A percentile compares a stretch with the other conserved stretches of the same genome.
Conservation (phyloP, 2,329 filamentous ascomycete species). For the Colletotrichum gloeosporioides region DNA sequence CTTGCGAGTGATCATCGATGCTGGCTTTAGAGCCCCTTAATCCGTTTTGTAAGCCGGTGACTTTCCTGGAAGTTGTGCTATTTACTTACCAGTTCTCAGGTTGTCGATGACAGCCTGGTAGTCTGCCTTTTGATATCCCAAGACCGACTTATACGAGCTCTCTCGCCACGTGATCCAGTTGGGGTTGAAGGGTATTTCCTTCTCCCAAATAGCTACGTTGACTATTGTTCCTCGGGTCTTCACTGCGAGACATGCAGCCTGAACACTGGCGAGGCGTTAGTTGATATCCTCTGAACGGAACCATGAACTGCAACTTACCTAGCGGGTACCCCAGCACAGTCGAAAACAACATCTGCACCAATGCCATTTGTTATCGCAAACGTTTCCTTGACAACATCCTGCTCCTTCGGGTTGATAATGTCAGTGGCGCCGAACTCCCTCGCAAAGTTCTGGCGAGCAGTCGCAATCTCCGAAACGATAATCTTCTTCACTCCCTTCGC, state of each 20-base stretch:
- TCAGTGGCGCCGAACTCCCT: slow-evolving; percentile 54
- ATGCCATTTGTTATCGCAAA: slow-evolving; percentile 21
- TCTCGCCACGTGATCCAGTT: slow-evolving; percentile 26
- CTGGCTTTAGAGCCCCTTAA: slow-evolving; percentile 42
- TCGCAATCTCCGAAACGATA: slow-evolving; percentile 62
- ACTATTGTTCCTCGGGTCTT: slow-evolving; percentile 28
- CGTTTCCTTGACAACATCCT: slow-evolving; percentile 22
- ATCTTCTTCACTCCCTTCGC: slow-evolving; percentile 58
- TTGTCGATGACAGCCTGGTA: slow-evolving; percentile 29
- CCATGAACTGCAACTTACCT: background rate
- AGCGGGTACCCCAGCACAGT: slow-evolving; percentile 28
- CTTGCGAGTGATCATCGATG: slow-evolving; percentile 59
- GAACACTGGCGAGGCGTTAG: slow-evolving; percentile 1
- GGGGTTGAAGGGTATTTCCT: slow-evolving; percentile 24
- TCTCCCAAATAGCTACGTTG: slow-evolving; percentile 31
- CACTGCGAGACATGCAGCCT: slow-evolving; percentile 25
- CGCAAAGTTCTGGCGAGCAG: slow-evolving; percentile 55
- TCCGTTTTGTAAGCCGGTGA: background rate
- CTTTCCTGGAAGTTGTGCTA: rapidly evolving
- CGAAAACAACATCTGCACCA: slow-evolving; percentile 26
- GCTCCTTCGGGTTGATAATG: slow-evolving; percentile 18
- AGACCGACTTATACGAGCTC: slow-evolving; percentile 23
- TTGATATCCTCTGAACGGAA: rapidly evolving
- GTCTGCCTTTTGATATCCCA: slow-evolving; percentile 25
- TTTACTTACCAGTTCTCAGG: slow-evolving; percentile 20